These are phyloP conservation scores for Talaromyces ruber DNA, from an alignment of 495 filamentous ascomycete species.

Conservation along the genomic window DNA sequence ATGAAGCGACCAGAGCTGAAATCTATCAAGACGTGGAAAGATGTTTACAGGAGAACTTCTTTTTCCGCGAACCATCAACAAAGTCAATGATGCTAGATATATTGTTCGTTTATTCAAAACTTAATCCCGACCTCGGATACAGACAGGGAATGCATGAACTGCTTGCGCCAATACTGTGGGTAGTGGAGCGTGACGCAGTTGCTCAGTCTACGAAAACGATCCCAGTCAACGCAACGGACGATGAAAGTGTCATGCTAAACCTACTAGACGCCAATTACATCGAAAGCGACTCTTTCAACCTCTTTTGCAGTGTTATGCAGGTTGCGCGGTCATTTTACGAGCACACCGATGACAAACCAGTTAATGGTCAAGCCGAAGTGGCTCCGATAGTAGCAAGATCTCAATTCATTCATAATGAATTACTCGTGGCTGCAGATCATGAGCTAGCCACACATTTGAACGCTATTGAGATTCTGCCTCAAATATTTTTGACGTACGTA, in stretches of 20 bases:
- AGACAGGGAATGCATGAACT: slow-evolving; percentile 98
- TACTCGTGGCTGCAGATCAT: slow-evolving; percentile 68
- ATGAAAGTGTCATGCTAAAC: slow-evolving; percentile 47
- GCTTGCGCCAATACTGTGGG: slow-evolving; percentile 84
- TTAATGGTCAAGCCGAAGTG: slow-evolving; percentile 36
- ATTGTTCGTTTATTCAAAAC: slow-evolving; percentile 89
- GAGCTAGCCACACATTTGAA: slow-evolving; percentile 76
- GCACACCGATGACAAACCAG: slow-evolving; percentile 31
- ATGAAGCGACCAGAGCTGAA: slow-evolving; percentile 76
- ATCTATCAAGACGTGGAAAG: slow-evolving; percentile 94
- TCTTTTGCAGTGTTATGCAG: slow-evolving; percentile 84
- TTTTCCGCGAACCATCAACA: slow-evolving; percentile 72
- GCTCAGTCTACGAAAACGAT: slow-evolving; percentile 22
- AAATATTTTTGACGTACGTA: slow-evolving; percentile 87
- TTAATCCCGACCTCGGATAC: slow-evolving; percentile 82
- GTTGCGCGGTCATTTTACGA: slow-evolving; percentile 84
- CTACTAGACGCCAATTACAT: slow-evolving; percentile 63
- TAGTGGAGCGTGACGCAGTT: slow-evolving; percentile 74
- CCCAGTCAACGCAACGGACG: slow-evolving; percentile 12
- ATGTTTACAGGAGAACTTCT: slow-evolving; percentile 84
- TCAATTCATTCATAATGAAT: slow-evolving; percentile 73
- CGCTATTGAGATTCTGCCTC: slow-evolving; percentile 83
- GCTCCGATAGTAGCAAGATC: slow-evolving; percentile 82
- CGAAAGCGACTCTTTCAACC: slow-evolving; percentile 83
- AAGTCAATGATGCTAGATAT: slow-evolving; percentile 82